Percentiles rank a stretch among this genome's conserved stretches.
Conservation (phyloP, 108 stramenopile species). For the Pseudonitzschia multistriata region DNA sequence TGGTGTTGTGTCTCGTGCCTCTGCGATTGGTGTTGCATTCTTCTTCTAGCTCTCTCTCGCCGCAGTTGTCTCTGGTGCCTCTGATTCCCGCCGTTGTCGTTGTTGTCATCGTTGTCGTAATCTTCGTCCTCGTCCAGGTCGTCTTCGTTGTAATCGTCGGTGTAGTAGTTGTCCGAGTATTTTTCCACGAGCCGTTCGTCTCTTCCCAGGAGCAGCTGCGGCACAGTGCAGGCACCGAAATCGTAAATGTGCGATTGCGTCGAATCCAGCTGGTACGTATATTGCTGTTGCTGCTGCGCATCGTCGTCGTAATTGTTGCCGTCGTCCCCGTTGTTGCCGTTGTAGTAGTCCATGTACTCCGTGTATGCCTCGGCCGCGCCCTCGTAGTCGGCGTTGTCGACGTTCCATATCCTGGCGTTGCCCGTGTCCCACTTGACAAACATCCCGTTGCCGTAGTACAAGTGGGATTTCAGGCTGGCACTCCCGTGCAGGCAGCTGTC, state of each 20-base stretch:
- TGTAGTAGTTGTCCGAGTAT: background rate
- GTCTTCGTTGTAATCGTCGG: background rate
- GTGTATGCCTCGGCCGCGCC: background rate
- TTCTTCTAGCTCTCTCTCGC: background rate
- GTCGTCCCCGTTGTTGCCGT: background rate
- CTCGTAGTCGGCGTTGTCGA: slow-evolving; percentile 15
- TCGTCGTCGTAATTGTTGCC: background rate
- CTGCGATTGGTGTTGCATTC: background rate
- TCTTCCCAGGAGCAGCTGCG: slow-evolving; percentile 40
- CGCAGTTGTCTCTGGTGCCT: background rate
- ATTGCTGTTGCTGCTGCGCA: background rate
- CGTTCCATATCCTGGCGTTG: slow-evolving; percentile 26
- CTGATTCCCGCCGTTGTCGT: background rate
- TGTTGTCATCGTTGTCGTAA: background rate
- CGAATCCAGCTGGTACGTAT: background rate
- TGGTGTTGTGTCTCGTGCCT: no score
- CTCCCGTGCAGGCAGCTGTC: slow-evolving; percentile 48
- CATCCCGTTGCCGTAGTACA: slow-evolving; percentile 50
- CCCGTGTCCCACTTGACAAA: slow-evolving; percentile 28
- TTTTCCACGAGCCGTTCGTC: slow-evolving; percentile 24
- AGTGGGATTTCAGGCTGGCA: slow-evolving; percentile 25
- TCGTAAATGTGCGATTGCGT: slow-evolving; percentile 30
- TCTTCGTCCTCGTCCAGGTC: no score
- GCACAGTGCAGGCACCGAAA: slow-evolving; percentile 48
- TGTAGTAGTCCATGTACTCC: background rate